These are phyloP conservation scores for Dillenia suffruticosa DNA, from an alignment of 164 flowering plant genomes.

Conservation along the genomic window DNA sequence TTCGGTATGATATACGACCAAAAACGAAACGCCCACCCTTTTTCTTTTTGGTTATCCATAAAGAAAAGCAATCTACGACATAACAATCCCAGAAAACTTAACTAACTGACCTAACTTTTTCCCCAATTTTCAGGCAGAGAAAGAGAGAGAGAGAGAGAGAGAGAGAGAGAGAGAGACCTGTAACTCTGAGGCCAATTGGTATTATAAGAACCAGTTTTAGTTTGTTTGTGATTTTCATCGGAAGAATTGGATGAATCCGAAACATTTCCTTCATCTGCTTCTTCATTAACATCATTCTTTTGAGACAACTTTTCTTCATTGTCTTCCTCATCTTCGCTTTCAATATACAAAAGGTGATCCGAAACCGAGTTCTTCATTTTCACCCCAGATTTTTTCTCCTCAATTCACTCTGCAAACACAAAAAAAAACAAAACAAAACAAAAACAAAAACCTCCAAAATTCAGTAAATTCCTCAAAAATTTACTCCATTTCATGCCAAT, in stretches of 20 bases:
- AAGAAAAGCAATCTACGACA: not conserved
- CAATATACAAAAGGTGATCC: slow-evolving; percentile 72
- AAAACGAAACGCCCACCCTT: not conserved
- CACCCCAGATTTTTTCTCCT: not conserved
- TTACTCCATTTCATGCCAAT: no score
- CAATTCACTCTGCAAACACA: no score
- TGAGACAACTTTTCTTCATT: slow-evolving; percentile 30
- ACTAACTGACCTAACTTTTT: no score
- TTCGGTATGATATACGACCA: not conserved
- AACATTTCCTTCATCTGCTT: slow-evolving; percentile 45
- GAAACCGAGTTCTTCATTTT: slow-evolving; percentile 81
- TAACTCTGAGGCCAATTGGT: slow-evolving; percentile 87
- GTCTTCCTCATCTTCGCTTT: slow-evolving; percentile 65
- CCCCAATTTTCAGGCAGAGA: not conserved
- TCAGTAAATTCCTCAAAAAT: no score
- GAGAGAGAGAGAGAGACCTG: slow-evolving; percentile 24
- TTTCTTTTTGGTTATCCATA: not conserved
- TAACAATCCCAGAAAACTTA: not conserved
- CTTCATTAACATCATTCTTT: slow-evolving; percentile 11
- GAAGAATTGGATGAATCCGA: slow-evolving; percentile 64
- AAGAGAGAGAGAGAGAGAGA: slow-evolving; percentile 1
- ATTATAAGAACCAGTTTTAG: slow-evolving; percentile 61
- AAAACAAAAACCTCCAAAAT: slow-evolving; percentile 4
- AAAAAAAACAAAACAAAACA: no score
- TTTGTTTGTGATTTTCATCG: slow-evolving; percentile 37